phyloP scores from a whole-genome alignment of 441 rosid species.

The Arabidopsis lyrata region DNA sequence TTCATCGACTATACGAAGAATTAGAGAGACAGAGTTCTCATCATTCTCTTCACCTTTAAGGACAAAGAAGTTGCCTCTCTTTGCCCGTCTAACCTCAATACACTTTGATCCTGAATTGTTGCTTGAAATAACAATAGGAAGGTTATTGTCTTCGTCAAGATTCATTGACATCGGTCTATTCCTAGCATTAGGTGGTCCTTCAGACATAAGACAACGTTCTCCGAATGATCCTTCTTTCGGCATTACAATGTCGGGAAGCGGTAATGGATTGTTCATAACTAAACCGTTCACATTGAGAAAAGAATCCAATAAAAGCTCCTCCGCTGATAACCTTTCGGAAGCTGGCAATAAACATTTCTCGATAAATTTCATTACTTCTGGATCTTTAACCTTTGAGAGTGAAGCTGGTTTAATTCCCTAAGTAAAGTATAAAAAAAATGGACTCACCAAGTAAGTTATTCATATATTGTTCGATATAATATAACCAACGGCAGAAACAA shows the following conservation, averaged over 20 bases:
- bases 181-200: conserved; percentile 55
- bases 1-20: conserved; percentile 64
- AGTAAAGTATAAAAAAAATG: background rate
- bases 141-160: conserved; percentile 54
- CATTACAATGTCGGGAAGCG: conserved; percentile 65
- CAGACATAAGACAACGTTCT: conserved; percentile 75
- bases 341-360: conserved; percentile 73
- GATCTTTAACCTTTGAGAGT: conserved; percentile 62
- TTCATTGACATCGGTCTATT: conserved; percentile 52
- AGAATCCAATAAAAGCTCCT: conserved; percentile 62
- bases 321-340: conserved; percentile 64
- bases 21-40: conserved; percentile 63
- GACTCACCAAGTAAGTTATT: conserved; percentile 19
- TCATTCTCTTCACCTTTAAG: conserved; percentile 70
- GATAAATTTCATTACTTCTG: conserved; percentile 60
- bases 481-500: background rate
- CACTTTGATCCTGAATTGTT: conserved; percentile 47
- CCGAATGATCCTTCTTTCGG: conserved; percentile 70
- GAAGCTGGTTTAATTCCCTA: conserved; percentile 80
- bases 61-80: conserved; percentile 60
- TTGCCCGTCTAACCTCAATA: conserved; percentile 58
- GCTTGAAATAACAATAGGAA: conserved; percentile 54
- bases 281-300: conserved; percentile 62
- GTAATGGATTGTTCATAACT: conserved; percentile 52
- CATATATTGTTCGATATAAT: background rate